phyloP scores from a whole-genome alignment of 2,329 filamentous ascomycete genomes.

The Aspergillus novofumigatus region DNA sequence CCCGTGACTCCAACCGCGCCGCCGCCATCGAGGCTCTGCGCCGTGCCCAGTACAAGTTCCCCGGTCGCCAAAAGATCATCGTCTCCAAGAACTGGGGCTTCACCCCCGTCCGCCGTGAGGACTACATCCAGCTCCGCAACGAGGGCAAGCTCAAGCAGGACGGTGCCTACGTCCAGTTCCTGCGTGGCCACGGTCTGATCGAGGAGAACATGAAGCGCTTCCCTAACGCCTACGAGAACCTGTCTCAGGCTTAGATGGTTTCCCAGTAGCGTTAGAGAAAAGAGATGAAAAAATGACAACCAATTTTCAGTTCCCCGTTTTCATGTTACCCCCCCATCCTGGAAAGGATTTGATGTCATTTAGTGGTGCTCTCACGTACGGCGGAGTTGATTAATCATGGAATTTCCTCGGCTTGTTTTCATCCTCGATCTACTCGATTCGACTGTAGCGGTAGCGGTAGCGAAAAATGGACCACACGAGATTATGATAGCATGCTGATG shows the following conservation, averaged over 20 bases:
- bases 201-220: slow-evolving; percentile 87
- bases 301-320: slow-evolving; percentile 3
- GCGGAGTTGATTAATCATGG: slow-evolving; percentile 13
- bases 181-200: slow-evolving; percentile 85
- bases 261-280: slow-evolving; percentile 14
- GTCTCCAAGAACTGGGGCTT: slow-evolving; percentile 99
- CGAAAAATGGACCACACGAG: not conserved
- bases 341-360: slow-evolving; percentile 4
- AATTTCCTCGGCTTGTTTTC: slow-evolving; percentile 4
- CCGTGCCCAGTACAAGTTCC: slow-evolving; percentile 99
- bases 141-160: slow-evolving; percentile 92
- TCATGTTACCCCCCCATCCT: not conserved
- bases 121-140: slow-evolving; percentile 94
- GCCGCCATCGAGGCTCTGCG: slow-evolving; percentile 97
- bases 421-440: not conserved
- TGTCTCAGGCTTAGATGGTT: slow-evolving; percentile 42
- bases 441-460: slow-evolving; percentile 6
- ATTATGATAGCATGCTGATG: not conserved
- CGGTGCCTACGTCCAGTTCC: slow-evolving; percentile 99
- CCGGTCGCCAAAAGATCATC: slow-evolving; percentile 99
- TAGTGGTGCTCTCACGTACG: slow-evolving; percentile 11
- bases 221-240: slow-evolving; percentile 71
- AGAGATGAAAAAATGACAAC: slow-evolving; percentile 11
- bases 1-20: slow-evolving; percentile 88
- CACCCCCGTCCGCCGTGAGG: slow-evolving; percentile 94